Conservation (phyloP, 2,329 filamentous ascomycete species). For the Aaosphaeria arxii region DNA sequence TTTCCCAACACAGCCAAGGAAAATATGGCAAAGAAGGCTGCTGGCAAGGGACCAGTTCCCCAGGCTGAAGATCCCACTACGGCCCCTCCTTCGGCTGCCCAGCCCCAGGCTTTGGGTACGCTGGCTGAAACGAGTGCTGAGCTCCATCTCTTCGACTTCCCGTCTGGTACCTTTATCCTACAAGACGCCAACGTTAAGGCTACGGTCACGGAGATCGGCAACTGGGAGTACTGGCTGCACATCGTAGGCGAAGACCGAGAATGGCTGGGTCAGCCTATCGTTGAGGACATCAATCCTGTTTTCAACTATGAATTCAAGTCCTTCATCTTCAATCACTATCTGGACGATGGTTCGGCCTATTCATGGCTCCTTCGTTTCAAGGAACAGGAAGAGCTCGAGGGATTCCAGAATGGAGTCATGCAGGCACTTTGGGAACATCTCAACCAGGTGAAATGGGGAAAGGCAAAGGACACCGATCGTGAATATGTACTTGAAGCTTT, state of each 20-base stretch:
- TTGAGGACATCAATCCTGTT: conserved; percentile 92
- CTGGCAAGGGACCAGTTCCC: conserved; percentile 26
- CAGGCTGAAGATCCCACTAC: conserved; percentile 49
- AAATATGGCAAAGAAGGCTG: conserved; percentile 44
- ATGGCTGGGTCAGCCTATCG: conserved; percentile 82
- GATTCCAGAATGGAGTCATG: conserved; percentile 91
- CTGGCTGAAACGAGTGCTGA: conserved; percentile 76
- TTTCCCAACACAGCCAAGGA: conserved; percentile 35
- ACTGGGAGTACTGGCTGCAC: conserved; percentile 96
- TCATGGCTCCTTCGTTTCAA: conserved; percentile 95
- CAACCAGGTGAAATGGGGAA: conserved; percentile 91
- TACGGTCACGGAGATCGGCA: conserved; percentile 79
- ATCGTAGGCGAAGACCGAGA: conserved; percentile 72
- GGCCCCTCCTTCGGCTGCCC: conserved; percentile 58
- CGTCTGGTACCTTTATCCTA: conserved; percentile 77
- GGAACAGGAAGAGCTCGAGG: conserved; percentile 74
- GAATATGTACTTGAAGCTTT: conserved; percentile 96
- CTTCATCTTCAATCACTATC: conserved; percentile 98
- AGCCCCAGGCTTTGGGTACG: conserved; percentile 69
- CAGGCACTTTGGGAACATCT: conserved; percentile 95
- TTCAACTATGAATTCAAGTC: conserved; percentile 99
- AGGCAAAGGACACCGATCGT: conserved; percentile 85
- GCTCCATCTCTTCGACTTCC: conserved; percentile 90
- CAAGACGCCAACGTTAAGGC: conserved; percentile 75
- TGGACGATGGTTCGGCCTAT: conserved; percentile 81